Base-by-base conservation (phyloP, 2,329 filamentous ascomycete genomes). In the Chalaropsis thielavioides region DNA sequence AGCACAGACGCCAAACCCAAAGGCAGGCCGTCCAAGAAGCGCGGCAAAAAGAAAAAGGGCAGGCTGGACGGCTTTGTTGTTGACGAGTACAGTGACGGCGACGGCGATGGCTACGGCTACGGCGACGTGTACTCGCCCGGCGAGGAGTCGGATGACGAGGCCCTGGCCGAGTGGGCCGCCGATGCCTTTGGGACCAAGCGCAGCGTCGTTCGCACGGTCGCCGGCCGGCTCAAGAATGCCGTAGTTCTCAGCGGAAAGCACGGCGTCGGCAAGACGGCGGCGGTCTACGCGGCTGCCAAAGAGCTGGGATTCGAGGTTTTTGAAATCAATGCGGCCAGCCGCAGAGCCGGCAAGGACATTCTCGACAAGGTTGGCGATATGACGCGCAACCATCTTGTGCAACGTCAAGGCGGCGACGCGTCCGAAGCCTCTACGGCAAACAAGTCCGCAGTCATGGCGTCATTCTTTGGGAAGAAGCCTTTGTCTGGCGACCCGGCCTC, bases 271-370 rank as follows among this genome's bases (percentile, higher is more conserved):
- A 99, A 99, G 76, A 95, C 92, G 13, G 92, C 95, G 5, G 85
- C 91, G 1, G 88, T 96, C 0, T 92, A 95, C 73, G 94, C 94
- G 3, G 88, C 92, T 51, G 92, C 94, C 3, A 92, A 89, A 71
- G 92, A 99, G 74, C 80, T 97, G 17, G 90, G 83, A 0, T 97
- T 95, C 71, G 92, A 96, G 71, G 83, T 99, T 1, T 99, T 99
- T 69, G 94, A 99, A 74, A 91, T 99, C 72, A 95, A 95, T 71
- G 78, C 92, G 0, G 84, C 90, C 67, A 90, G 84, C 69, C 85
- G 92, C 62, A 82, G 94, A 68, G 95, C 84, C 71, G 92, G 92
- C 40, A 94, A 87, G 73, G 94, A 99, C 71, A 85, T 99, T 60
- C 73, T 95, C 41, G 94, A 99, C 71, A 89, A 83, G 70, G 90